Evolutionary conservation across 2,329 filamentous ascomycete genomes (phyloP).

Genomic region (Aspergillus sp.): DNA sequence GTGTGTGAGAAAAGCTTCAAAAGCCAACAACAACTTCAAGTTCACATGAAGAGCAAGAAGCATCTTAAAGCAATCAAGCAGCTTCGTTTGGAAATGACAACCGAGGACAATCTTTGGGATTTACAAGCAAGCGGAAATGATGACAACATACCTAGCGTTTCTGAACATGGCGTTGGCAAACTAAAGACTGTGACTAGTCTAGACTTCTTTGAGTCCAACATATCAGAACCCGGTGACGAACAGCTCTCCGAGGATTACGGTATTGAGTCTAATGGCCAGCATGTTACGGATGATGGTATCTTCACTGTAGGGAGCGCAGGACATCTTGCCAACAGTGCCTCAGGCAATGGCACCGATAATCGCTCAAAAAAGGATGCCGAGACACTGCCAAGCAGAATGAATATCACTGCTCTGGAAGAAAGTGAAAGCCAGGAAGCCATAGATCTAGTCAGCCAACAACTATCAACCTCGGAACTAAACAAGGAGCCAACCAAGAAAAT

Average conservation of each 20-base stretch:
- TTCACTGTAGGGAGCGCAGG: too few species aligned
- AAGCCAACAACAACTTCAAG: slow-evolving; percentile 83
- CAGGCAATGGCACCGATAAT: slow-evolving; percentile 33
- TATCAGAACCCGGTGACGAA: not conserved
- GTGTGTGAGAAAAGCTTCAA: slow-evolving; percentile 64
- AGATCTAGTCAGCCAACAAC: slow-evolving; percentile 9
- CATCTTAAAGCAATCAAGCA: slow-evolving; percentile 79
- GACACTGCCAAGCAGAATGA: slow-evolving; percentile 25
- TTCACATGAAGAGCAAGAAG: slow-evolving; percentile 95
- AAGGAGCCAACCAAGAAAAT: slow-evolving; percentile 23
- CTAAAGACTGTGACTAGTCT: not conserved
- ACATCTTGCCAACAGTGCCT: not conserved
- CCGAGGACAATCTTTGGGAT: slow-evolving; percentile 56
- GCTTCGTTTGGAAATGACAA: slow-evolving; percentile 71
- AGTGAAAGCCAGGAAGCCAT: slow-evolving; percentile 4
- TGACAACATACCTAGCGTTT: not conserved
- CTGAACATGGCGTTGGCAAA: not conserved
- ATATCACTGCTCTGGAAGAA: slow-evolving; percentile 6
- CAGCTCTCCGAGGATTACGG: too few species aligned
- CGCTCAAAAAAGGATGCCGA: slow-evolving; percentile 35
- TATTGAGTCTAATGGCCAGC: too few species aligned
- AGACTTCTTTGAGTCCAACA: not conserved
- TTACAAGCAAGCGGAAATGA: slow-evolving; percentile 5
- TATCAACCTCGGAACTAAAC: slow-evolving; percentile 12
- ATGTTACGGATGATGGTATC: too few species aligned